Conservation (phyloP, 2,329 filamentous ascomycete species). For the Metarhizium rileyi region DNA sequence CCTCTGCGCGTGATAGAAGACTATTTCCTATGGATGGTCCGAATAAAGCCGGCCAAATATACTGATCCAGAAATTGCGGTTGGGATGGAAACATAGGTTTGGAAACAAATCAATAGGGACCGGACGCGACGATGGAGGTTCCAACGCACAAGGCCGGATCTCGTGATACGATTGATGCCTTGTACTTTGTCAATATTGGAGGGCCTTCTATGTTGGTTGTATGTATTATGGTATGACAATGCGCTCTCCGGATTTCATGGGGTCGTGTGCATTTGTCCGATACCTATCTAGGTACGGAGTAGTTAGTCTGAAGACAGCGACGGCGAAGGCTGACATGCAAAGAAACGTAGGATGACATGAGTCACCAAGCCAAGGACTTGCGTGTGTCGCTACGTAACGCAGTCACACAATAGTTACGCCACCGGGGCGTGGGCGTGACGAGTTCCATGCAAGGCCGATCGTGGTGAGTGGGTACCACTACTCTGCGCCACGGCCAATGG, state of each 20-base stretch:
- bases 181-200: too few species aligned
- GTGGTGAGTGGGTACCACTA: background rate
- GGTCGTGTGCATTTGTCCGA: too few species aligned
- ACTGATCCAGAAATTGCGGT: slow-evolving; percentile 26
- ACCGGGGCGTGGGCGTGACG: background rate
- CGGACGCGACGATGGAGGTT: too few species aligned
- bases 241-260: too few species aligned
- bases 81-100: slow-evolving; percentile 24
- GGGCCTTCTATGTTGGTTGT: too few species aligned
- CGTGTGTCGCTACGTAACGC: background rate
- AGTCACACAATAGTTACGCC: background rate
- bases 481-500: background rate
- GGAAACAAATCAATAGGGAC: slow-evolving; percentile 4
- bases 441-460: background rate
- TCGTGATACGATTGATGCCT: too few species aligned
- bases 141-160: too few species aligned
- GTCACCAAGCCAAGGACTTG: background rate
- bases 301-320: too few species aligned
- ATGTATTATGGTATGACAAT: too few species aligned
- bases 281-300: too few species aligned
- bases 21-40: slow-evolving; percentile 52
- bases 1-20: slow-evolving; percentile 54
- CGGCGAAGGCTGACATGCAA: too few species aligned
- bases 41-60: slow-evolving; percentile 50
- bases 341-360: too few species aligned